Conservation (phyloP, 768 basidiomycete species). For the Lactarius pseudohatsudake region DNA sequence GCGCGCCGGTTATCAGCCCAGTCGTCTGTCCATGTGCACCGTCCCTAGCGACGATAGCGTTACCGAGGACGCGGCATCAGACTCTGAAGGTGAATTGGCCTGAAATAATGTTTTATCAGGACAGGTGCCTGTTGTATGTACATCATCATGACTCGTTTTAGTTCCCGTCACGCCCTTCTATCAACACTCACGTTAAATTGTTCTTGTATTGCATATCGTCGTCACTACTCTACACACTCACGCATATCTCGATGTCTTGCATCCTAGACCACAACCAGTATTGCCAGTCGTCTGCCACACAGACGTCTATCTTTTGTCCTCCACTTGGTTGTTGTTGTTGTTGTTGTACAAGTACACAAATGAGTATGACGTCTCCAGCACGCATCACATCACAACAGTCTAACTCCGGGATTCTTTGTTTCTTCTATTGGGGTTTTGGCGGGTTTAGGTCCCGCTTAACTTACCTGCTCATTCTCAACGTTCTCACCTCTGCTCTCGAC, state of each 20-base stretch:
- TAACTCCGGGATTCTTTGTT: slow-evolving; percentile 8
- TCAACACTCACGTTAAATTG: slow-evolving; percentile 13
- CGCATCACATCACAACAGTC: background rate
- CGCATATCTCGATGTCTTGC: background rate
- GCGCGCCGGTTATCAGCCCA: slow-evolving; percentile 25
- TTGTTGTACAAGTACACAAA: slow-evolving; percentile 11
- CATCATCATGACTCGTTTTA: slow-evolving; percentile 21
- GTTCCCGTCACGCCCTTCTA: slow-evolving; percentile 4
- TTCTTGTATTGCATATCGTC: slow-evolving; percentile 23
- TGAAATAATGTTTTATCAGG: slow-evolving; percentile 14
- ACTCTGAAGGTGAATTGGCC: slow-evolving; percentile 3
- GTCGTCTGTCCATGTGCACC: slow-evolving; percentile 22
- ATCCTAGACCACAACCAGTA: slow-evolving; percentile 17
- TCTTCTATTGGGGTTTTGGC: slow-evolving; percentile 2
- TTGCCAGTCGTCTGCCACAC: background rate
- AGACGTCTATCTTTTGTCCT: slow-evolving; percentile 3
- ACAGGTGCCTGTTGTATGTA: slow-evolving; percentile 26
- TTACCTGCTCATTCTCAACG: background rate
- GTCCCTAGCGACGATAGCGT: slow-evolving; percentile 2
- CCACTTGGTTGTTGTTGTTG: slow-evolving; percentile 1
- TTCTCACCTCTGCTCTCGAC: background rate
- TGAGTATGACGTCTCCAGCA: slow-evolving; percentile 9
- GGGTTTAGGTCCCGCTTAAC: background rate
- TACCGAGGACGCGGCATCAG: background rate
- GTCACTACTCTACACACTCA: slow-evolving; percentile 15